These are phyloP conservation scores for Sclerotinia spermophila DNA, from an alignment of 2,329 filamentous ascomycete species.

Conservation along the genomic window DNA sequence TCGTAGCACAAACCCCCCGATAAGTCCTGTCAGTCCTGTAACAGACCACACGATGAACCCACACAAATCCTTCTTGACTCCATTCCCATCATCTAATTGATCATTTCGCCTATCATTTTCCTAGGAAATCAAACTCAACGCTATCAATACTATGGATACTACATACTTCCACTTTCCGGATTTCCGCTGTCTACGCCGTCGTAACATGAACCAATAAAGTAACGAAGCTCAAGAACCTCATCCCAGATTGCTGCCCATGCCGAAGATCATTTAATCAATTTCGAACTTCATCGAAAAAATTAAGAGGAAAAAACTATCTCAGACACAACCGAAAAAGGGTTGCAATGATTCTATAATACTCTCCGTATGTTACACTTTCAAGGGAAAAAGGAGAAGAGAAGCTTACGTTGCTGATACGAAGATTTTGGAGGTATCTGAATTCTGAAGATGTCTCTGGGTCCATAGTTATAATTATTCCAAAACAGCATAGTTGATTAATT, in stretches of 20 bases:
- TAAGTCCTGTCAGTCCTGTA: background rate
- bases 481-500: background rate
- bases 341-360: background rate
- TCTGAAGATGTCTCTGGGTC: background rate
- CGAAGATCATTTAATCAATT: constrained; percentile 8
- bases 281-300: background rate
- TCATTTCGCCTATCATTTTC: background rate
- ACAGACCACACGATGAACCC: constrained; percentile 5
- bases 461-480: background rate
- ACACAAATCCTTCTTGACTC: constrained; percentile 1
- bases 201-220: constrained; percentile 12
- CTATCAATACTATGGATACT: background rate
- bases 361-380: background rate
- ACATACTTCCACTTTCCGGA: background rate
- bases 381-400: background rate
- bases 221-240: background rate
- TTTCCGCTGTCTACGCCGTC: background rate
- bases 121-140: background rate
- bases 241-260: background rate
- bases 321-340: background rate
- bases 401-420: background rate
- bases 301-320: background rate
- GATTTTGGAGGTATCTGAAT: background rate
- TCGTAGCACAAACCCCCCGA: background rate
- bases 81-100: background rate